Percentiles rank a stretch among this genome's conserved stretches.
Conservation (phyloP, 352 stramenopile species). For the Phytophthora cryptogea region DNA sequence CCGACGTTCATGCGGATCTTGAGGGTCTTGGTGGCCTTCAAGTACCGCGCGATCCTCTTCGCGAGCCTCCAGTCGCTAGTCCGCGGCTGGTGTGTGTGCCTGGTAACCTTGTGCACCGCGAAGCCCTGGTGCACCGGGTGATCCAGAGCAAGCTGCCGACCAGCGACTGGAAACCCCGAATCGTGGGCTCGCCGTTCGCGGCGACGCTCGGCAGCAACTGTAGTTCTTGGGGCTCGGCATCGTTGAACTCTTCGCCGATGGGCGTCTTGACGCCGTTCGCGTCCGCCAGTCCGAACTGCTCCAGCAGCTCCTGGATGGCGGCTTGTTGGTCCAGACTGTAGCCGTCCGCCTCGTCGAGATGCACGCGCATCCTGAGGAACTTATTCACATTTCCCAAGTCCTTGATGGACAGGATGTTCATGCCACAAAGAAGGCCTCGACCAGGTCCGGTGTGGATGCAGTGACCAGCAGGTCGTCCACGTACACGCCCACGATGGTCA, state of each 20-base stretch:
- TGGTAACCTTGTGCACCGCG: slow-evolving; percentile 33
- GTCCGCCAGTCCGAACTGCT: slow-evolving; percentile 20
- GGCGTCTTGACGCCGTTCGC: slow-evolving; percentile 21
- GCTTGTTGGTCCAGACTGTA: slow-evolving; percentile 29
- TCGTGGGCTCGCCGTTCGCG: slow-evolving; percentile 5
- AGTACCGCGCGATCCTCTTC: slow-evolving; percentile 26
- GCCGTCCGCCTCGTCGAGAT: slow-evolving; percentile 4
- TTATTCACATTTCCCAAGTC: slow-evolving; percentile 27
- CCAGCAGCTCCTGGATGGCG: slow-evolving; percentile 29
- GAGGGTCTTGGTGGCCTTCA: slow-evolving; percentile 19
- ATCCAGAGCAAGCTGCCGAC: slow-evolving; percentile 39
- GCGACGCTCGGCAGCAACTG: slow-evolving; percentile 8
- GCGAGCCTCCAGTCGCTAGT: slow-evolving; percentile 16
- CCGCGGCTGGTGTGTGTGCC: slow-evolving; percentile 26
- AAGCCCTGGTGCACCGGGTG: too few species aligned
- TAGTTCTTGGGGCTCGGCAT: neutral
- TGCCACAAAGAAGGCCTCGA: slow-evolving; percentile 15
- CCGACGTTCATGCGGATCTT: too few species aligned
- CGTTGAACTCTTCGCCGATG: slow-evolving; percentile 14
- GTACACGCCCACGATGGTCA: slow-evolving; percentile 25
- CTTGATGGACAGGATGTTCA: slow-evolving; percentile 28
- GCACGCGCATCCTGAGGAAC: slow-evolving; percentile 34
- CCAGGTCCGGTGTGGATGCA: neutral
- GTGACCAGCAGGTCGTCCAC: slow-evolving; percentile 37
- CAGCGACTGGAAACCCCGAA: slow-evolving; percentile 37